Evolutionary conservation across 2,329 filamentous ascomycete genomes (phyloP), one percentile per base, ranked within the genome.

Genomic region (Acrodontium crateriforme): DNA sequence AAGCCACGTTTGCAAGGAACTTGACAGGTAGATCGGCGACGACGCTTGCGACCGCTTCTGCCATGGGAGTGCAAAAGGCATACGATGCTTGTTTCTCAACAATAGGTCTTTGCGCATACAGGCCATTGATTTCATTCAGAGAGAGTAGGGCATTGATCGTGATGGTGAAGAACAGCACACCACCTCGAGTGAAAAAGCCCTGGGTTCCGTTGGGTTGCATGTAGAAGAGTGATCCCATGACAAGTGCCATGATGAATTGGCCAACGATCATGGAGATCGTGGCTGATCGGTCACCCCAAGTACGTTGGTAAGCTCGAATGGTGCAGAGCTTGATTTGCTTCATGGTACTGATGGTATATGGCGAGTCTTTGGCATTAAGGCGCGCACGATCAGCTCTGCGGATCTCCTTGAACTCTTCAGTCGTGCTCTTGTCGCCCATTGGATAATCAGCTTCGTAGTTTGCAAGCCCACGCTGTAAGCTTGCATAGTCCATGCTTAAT

Each of bases 171-270:
- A 79, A 80, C 4, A 75, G 53, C 0, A 72, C 65, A 28, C 74
- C 76, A 0, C 65, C 62, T 40, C 77, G 77, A 40, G 68, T 45
- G 46, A 79, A 79, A 0, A 80, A 51, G 6, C 74, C 75, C 1
- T 52, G 59, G 0, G 71, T 69, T 27, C 65, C 69, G 14, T 54
- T 34, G 0, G 72, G 64, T 0, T 73, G 67, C 30, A 73, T 62
- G 52, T 78, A 80, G 52, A 80, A 80, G 3, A 79, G 59, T 0
- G 73, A 78, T 5, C 74, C 74, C 2, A 65, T 60, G 32, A 79
- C 67, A 4, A 80, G 50, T 0, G 74, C 71, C 40, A 76, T 69
- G 0, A 61, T 41, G 6, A 78, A 42, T 2, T 67, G 72, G 0
- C 65, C 62, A 4, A 59, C 50, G 39, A 77, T 71, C 44, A 74